phyloP scores from a whole-genome alignment of 208 protist genomes.

The Trypanosoma platydactyli region DNA sequence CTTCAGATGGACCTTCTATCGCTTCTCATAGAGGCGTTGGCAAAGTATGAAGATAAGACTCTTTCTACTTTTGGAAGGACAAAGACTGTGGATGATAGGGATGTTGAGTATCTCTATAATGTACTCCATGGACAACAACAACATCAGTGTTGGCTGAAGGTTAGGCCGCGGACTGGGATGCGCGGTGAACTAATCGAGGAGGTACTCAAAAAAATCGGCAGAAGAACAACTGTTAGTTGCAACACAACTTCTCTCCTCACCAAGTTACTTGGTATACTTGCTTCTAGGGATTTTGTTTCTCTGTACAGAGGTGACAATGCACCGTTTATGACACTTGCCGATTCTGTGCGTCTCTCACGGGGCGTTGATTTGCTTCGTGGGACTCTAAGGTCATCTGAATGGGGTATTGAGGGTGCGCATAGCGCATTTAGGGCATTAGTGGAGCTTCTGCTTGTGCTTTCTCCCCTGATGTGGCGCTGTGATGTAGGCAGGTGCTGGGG shows the following conservation, averaged over 20 bases:
- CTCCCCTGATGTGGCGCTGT: neutral
- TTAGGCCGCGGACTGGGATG: neutral
- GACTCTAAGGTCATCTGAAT: neutral
- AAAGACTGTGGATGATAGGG: neutral
- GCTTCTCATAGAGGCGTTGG: neutral
- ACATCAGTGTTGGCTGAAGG: too few relatives aligned
- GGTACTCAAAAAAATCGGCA: conserved; percentile 1
- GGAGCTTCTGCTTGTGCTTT: conserved; percentile 8
- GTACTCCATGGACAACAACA: neutral
- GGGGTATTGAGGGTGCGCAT: neutral
- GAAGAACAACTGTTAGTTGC: neutral
- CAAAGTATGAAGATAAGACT: neutral
- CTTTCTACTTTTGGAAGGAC: neutral
- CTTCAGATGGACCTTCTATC: neutral
- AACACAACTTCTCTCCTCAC: conserved; percentile 8
- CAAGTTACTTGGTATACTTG: conserved; percentile 1
- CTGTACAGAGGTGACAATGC: neutral
- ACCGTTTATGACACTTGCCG: neutral
- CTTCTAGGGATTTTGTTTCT: neutral
- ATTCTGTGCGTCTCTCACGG: neutral
- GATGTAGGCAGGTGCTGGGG: neutral
- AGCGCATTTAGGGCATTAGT: conserved; percentile 3
- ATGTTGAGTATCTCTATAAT: conserved; percentile 7
- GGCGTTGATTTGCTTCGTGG: neutral
- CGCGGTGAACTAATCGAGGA: neutral